Evolutionary conservation across 805 yeast genomes (phyloP), one percentile per base, ranked within the genome.

Genomic region (Ogataea dorogensis): DNA sequence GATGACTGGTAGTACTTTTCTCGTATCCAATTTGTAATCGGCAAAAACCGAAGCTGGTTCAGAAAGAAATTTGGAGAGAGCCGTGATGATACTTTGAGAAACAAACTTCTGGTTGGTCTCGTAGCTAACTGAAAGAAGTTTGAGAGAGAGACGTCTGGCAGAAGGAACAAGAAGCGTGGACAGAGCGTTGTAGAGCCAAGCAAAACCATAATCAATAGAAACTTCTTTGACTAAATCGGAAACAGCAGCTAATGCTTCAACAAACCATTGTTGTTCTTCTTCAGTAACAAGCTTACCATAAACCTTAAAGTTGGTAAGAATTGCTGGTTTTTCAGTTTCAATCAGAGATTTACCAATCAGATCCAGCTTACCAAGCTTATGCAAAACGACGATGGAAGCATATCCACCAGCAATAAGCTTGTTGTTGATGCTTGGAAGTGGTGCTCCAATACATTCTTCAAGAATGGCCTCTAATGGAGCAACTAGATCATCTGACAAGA

Each of bases 321-420:
- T 59, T 12, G 86, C 65, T 36, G 80, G 66, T 42, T 65, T 71
- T 6, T 58, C 74, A 7, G 63, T 68, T 12, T 66, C 56, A 0
- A 42, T 30, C 6, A 74, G 51, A 1, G 71, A 59, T 18, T 61
- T 66, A 5, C 42, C 30, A 33, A 67, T 47, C 16, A 68, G 43
- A 7, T 54, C 56, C 6, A 54, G 52, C 5, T 56, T 43, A 11
- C 47, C 47, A 6, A 68, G 21, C 3, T 47, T 31, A 10, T 41
- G 42, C 14, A 51, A 32, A 8, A 44, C 35, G 7, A 44, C 42
- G 42, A 66, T 45, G 2, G 72, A 58, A 2, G 79, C 79, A 52
- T 75, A 79, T 3, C 80, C 77, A 32, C 75, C 71, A 2, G 71
- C 58, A 12, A 80, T 69, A 7, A 73, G 63, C 54, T 75, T 71